Conservation (phyloP, 1,284 basidiomycete species). For the Vanrija sp. region DNA sequence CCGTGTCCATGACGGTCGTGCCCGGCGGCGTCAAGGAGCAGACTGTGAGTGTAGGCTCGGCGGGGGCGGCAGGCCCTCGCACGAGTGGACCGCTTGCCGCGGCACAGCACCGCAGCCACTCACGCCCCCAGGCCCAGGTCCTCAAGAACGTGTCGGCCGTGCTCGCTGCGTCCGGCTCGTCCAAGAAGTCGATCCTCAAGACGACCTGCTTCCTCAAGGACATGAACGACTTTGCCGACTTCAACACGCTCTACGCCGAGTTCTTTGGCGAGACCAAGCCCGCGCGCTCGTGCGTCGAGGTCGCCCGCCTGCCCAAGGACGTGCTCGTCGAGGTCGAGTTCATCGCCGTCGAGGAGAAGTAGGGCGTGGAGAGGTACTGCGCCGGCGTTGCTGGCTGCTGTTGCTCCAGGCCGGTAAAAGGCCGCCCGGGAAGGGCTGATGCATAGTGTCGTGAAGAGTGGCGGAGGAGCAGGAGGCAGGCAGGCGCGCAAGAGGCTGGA, state of each 20-base stretch:
- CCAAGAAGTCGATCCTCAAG: slow-evolving; percentile 74
- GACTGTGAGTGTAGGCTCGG: slow-evolving; percentile 51
- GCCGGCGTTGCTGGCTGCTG: too few relatives aligned
- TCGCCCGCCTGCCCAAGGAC: slow-evolving; percentile 68
- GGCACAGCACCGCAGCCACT: neutral
- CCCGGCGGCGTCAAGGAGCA: slow-evolving; percentile 77
- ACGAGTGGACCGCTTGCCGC: too few relatives aligned
- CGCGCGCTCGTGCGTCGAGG: slow-evolving; percentile 84
- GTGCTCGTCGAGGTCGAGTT: slow-evolving; percentile 89
- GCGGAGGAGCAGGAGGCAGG: too few relatives aligned
- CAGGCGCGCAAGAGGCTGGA: too few relatives aligned
- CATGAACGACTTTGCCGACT: slow-evolving; percentile 82
- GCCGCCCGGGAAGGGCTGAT: too few relatives aligned
- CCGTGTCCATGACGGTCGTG: slow-evolving; percentile 68
- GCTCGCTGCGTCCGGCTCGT: slow-evolving; percentile 74
- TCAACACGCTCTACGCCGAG: slow-evolving; percentile 69
- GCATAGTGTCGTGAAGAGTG: too few relatives aligned
- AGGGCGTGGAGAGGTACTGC: too few relatives aligned
- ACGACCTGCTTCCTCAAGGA: slow-evolving; percentile 87
- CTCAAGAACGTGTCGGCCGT: slow-evolving; percentile 82
- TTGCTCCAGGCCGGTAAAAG: too few relatives aligned
- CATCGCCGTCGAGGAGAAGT: slow-evolving; percentile 56
- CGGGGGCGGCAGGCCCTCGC: neutral
- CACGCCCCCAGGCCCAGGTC: slow-evolving; percentile 58
- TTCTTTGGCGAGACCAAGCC: slow-evolving; percentile 90